Conservation (phyloP, 495 filamentous ascomycete genomes). For the Penicillium cosmopolitanum region DNA sequence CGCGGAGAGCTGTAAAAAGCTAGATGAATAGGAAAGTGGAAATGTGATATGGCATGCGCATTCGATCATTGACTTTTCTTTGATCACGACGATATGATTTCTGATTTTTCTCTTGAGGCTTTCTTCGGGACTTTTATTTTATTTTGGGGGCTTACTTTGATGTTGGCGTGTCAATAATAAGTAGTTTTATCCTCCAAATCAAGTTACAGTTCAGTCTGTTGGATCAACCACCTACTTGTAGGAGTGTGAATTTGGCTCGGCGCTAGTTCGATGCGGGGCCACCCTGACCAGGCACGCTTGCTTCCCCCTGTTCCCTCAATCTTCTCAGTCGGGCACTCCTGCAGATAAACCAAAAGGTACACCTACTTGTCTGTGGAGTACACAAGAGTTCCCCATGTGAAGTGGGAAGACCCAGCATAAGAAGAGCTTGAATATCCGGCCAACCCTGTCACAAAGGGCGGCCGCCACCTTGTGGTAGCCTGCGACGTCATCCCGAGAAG, state of each 20-base stretch:
- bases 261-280: constrained; percentile 1
- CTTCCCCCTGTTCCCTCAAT: not conserved
- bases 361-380: not conserved
- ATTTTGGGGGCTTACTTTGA: not conserved
- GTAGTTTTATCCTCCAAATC: not conserved
- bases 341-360: not conserved
- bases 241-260: not conserved
- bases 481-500: constrained; percentile 11
- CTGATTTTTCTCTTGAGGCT: not conserved
- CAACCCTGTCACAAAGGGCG: not conserved
- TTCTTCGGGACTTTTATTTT: not conserved
- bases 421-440: not conserved
- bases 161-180: not conserved
- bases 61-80: constrained; percentile 6
- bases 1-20: constrained; percentile 38
- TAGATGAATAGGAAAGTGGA: not conserved
- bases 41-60: not conserved
- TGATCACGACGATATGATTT: constrained; percentile 7
- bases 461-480: not conserved
- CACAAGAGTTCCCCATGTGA: not conserved
- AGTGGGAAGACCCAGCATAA: not conserved
- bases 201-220: not conserved
- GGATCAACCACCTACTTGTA: no score
- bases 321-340: not conserved
- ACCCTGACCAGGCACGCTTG: not conserved